Evolutionary conservation across 1,284 basidiomycete genomes (phyloP).

Genomic region (Ceratobasidium sp.): DNA sequence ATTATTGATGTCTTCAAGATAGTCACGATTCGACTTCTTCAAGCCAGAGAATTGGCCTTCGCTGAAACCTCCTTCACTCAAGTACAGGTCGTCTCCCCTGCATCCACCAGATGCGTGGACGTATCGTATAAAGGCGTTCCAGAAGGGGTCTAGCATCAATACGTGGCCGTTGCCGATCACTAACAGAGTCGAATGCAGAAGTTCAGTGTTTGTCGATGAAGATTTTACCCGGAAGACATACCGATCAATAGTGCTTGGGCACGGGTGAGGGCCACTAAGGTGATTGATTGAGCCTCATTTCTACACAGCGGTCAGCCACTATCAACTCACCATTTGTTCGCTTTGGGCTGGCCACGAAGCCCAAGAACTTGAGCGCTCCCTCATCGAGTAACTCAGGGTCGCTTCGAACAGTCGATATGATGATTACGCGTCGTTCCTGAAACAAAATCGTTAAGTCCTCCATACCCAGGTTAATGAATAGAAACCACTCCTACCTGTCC

Average conservation of each 20-base stretch:
- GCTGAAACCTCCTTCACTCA: no score
- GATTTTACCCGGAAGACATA: background rate
- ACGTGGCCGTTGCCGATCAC: constrained; percentile 62
- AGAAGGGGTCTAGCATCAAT: constrained; percentile 58
- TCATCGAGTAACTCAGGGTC: constrained; percentile 59
- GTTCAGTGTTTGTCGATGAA: background rate
- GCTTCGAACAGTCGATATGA: constrained; percentile 70
- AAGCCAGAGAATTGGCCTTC: background rate
- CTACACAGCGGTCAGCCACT: background rate
- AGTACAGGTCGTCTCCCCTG: constrained; percentile 48
- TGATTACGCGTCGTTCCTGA: constrained; percentile 61
- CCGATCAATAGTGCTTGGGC: constrained; percentile 62
- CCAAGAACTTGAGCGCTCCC: constrained; percentile 55
- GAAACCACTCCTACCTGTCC: constrained; percentile 55
- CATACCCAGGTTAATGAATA: background rate
- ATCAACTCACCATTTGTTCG: constrained; percentile 63
- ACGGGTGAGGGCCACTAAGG: constrained; percentile 60
- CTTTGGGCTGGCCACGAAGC: constrained; percentile 63
- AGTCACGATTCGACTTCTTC: background rate
- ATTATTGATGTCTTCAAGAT: background rate
- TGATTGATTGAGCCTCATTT: background rate
- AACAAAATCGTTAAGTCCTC: background rate
- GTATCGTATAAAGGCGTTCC: constrained; percentile 61
- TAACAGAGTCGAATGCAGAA: background rate
- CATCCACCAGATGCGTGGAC: constrained; percentile 56